Conservation (phyloP, 1,284 basidiomycete species). For the Ustilago sp. region DNA sequence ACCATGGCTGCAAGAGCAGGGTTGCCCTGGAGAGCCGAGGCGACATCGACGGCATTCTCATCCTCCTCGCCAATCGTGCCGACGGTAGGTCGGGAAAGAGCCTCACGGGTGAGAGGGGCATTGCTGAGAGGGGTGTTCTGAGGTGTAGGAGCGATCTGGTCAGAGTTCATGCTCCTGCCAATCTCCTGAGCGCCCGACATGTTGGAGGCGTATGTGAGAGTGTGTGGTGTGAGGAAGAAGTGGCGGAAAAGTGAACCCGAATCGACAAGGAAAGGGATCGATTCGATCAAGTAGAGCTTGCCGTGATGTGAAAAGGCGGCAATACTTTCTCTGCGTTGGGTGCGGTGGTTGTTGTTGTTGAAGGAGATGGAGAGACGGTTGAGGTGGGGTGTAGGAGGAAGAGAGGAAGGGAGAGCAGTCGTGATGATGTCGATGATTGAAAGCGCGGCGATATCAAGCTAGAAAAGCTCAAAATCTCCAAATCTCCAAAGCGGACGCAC, state of each 20-base stretch:
- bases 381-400: neutral
- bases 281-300: constrained; percentile 3
- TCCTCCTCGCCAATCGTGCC: constrained; percentile 68
- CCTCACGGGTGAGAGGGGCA: constrained; percentile 77
- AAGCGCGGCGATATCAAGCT: neutral
- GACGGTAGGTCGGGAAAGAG: constrained; percentile 75
- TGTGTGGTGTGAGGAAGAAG: neutral
- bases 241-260: neutral
- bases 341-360: neutral
- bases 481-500: neutral
- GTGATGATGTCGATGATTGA: constrained; percentile 18
- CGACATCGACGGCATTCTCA: constrained; percentile 56
- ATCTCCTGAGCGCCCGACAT: constrained; percentile 58
- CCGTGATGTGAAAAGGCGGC: constrained; percentile 12
- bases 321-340: constrained; percentile 8
- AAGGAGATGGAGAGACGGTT: neutral
- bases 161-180: constrained; percentile 56
- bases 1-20: constrained; percentile 70
- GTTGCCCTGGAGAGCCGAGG: constrained; percentile 60
- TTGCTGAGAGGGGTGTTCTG: constrained; percentile 83
- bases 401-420: neutral
- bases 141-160: constrained; percentile 77
- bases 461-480: constrained; percentile 25
- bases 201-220: neutral
- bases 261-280: constrained; percentile 1